phyloP scores from a whole-genome alignment of 495 filamentous ascomycete genomes.

The Articulospora tetracladia region DNA sequence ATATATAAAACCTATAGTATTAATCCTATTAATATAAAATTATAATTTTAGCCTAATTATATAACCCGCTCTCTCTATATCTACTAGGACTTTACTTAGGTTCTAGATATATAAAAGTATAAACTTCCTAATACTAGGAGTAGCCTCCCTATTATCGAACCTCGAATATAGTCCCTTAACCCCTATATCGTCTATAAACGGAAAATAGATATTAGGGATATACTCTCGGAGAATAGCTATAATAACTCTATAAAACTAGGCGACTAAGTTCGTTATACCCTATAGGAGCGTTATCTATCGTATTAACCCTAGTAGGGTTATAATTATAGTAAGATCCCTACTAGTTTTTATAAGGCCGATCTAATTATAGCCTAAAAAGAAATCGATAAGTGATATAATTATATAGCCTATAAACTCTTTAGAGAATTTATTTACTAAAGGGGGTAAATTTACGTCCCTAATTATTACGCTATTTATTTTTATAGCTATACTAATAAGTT shows the following conservation, averaged over 20 bases:
- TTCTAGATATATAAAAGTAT: background rate
- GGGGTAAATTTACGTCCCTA: background rate
- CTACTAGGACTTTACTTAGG: background rate
- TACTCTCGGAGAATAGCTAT: background rate
- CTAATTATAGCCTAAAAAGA: background rate
- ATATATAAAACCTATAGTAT: background rate
- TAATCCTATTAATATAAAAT: background rate
- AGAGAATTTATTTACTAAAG: background rate
- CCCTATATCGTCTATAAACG: background rate
- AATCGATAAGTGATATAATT: background rate
- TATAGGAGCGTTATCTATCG: too few relatives aligned
- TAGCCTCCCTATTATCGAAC: background rate
- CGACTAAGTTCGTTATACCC: too few relatives aligned
- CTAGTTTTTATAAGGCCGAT: background rate
- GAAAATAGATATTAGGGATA: background rate
- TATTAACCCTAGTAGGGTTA: background rate
- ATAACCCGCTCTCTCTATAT: background rate
- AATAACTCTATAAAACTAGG: too few relatives aligned
- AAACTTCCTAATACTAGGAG: background rate
- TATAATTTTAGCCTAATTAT: background rate
- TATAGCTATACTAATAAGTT: background rate
- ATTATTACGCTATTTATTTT: background rate
- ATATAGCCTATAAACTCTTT: background rate
- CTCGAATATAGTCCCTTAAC: background rate
- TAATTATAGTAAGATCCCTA: background rate